phyloP scores from a whole-genome alignment of 2,329 filamentous ascomycete genomes.

The Colletotrichum sp. region DNA sequence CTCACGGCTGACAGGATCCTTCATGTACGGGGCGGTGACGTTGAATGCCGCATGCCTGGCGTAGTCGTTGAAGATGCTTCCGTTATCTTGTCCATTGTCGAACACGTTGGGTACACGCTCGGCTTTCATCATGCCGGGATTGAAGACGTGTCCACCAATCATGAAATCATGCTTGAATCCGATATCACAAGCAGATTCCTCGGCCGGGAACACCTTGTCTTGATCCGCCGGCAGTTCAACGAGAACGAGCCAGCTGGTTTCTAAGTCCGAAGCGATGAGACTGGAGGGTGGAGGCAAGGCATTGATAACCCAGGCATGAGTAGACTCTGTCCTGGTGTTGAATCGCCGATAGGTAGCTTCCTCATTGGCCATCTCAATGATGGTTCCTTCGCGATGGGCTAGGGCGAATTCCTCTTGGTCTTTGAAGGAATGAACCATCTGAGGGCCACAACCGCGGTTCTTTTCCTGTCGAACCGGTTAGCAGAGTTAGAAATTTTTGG shows the following conservation, averaged over 20 bases:
- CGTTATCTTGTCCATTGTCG: neutral
- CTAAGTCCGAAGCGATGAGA: slow-evolving; percentile 3
- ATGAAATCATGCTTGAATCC: neutral
- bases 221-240: neutral
- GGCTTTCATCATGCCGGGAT: neutral
- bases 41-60: neutral
- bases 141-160: neutral
- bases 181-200: neutral
- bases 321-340: neutral
- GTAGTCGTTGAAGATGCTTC: neutral
- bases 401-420: slow-evolving; percentile 1
- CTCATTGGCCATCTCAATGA: slow-evolving; percentile 8
- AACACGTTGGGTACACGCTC: slow-evolving; percentile 4
- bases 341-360: neutral
- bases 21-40: slow-evolving; percentile 5
- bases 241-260: slow-evolving; percentile 13
- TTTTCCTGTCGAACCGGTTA: neutral
- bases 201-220: neutral
- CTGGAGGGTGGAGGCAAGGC: neutral
- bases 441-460: neutral
- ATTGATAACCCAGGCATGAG: slow-evolving; percentile 6
- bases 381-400: slow-evolving; percentile 7
- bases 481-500: neutral
- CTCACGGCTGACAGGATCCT: neutral
- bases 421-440: slow-evolving; percentile 12